Percentiles rank a stretch among this genome's conserved stretches.
These are phyloP conservation scores for Spergularia bocconei DNA, from an alignment of 148 eudicot genomes.

Conservation along the genomic window DNA sequence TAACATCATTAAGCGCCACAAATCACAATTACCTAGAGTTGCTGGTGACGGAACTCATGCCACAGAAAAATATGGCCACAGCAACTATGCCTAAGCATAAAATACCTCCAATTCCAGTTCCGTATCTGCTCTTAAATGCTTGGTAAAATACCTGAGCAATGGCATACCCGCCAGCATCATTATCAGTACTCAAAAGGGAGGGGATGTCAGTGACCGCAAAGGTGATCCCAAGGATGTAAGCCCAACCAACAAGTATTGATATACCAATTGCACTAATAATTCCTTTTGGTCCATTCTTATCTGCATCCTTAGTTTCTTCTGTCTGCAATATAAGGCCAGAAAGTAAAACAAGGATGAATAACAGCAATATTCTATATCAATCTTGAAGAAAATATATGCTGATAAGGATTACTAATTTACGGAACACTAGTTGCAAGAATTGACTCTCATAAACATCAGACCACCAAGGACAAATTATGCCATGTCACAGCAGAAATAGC, in stretches of 20 bases:
- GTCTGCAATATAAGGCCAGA: constrained; percentile 43
- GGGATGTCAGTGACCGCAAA: constrained; percentile 87
- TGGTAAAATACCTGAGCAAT: constrained; percentile 83
- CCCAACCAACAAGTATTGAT: constrained; percentile 91
- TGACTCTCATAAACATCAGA: no score
- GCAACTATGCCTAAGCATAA: constrained; percentile 79
- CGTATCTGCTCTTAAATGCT: constrained; percentile 79
- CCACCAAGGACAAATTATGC: no score
- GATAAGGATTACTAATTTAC: no score
- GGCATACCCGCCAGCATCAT: constrained; percentile 94
- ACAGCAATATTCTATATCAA: neutral
- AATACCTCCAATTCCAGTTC: constrained; percentile 82
- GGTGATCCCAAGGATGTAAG: constrained; percentile 85
- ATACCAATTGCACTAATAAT: constrained; percentile 89
- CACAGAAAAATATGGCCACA: constrained; percentile 90
- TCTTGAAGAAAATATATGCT: neutral
- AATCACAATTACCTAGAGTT: constrained; percentile 75
- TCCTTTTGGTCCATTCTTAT: constrained; percentile 90
- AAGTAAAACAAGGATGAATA: constrained; percentile 5
- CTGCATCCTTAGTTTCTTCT: constrained; percentile 96
- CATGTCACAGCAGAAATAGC: neutral
- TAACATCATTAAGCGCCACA: neutral
- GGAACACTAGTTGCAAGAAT: no score
- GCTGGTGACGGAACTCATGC: constrained; percentile 93
- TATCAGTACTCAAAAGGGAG: constrained; percentile 54